Evolutionary conservation across 257 asterid species (phyloP), one percentile per base, ranked within the genome.

Genomic region (Cordia subcordata): DNA sequence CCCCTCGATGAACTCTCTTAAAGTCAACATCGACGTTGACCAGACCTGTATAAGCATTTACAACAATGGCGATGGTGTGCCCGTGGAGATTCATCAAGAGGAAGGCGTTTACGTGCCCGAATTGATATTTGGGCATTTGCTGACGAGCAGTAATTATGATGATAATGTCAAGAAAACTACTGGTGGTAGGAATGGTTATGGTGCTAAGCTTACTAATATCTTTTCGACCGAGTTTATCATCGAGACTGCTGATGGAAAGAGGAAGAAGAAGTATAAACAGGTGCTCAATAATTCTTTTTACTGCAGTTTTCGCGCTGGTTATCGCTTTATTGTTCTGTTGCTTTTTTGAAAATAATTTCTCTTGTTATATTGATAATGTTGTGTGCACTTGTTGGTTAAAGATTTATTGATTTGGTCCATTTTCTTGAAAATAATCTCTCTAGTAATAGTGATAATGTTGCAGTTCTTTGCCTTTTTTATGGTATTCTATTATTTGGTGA

Each of bases 101-200:
- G 99, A 93, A 66, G 87, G 91, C 71, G 92, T 89, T 72, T 93
- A 93, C 71, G 97, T 93, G 44, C 99, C 97, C 19, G 99, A 93
- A 16, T 55, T 93, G 95, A 93, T 93, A 50, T 93, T 93, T 21
- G 97, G 99, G 72, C 99, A 93, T 70, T 57, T 93, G 86, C 80
- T 89, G 81, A 93, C 99, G 10, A 93, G 99, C 61, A 93, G 99
- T 64, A 93, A 93, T 38, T 93, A 93, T 15, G 95, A 93, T 49
- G 99, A 89, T 68, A 69, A 79, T 5, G 90, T 71, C 78, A 93
- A 89, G 88, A 93, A 93, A 81, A 93, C 99, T 0, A 86, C 95
- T 0, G 99, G 99, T 21, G 97, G 99, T 44, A 83, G 99, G 63
- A 93, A 93, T 18, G 99, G 99, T 5, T 89, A 86, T 23, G 99